Evolutionary conservation across 106 monocot species (phyloP).

Genomic region (Ottelia alismoides): DNA sequence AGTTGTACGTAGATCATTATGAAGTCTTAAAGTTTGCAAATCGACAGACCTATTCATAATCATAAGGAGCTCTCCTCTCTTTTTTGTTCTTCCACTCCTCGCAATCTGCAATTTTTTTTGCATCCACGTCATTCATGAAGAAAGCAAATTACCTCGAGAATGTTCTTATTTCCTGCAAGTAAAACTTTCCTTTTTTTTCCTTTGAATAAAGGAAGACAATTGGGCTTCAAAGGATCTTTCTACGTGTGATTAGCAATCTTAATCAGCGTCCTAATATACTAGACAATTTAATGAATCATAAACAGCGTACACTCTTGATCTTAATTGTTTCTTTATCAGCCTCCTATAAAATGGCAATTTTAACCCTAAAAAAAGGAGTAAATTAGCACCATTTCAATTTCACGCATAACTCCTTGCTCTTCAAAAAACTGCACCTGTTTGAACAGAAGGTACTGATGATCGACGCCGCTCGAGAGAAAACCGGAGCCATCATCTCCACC

Average conservation of each 20-base stretch:
- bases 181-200: constrained; percentile 34
- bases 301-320: too few relatives aligned
- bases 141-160: constrained; percentile 73
- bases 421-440: too few relatives aligned
- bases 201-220: constrained; percentile 71
- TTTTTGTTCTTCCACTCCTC: constrained; percentile 85
- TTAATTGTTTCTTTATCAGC: constrained; percentile 36
- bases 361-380: too few relatives aligned
- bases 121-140: too few relatives aligned
- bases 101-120: constrained; percentile 75
- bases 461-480: too few relatives aligned
- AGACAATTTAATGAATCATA: too few relatives aligned
- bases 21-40: too few relatives aligned
- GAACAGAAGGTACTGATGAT: too few relatives aligned
- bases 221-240: constrained; percentile 79
- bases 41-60: constrained; percentile 39
- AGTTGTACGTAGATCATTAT: too few relatives aligned
- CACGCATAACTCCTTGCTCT: too few relatives aligned
- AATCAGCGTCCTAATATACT: neutral
- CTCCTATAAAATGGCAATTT: constrained; percentile 38
- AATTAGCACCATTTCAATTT: too few relatives aligned
- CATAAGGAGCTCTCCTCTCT: constrained; percentile 45
- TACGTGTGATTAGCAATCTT: neutral
- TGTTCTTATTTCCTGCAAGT: constrained; percentile 38
- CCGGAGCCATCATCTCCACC: too few relatives aligned